These are phyloP conservation scores for Fusarium algeriense DNA, from an alignment of 2,329 filamentous ascomycete species.

Conservation along the genomic window DNA sequence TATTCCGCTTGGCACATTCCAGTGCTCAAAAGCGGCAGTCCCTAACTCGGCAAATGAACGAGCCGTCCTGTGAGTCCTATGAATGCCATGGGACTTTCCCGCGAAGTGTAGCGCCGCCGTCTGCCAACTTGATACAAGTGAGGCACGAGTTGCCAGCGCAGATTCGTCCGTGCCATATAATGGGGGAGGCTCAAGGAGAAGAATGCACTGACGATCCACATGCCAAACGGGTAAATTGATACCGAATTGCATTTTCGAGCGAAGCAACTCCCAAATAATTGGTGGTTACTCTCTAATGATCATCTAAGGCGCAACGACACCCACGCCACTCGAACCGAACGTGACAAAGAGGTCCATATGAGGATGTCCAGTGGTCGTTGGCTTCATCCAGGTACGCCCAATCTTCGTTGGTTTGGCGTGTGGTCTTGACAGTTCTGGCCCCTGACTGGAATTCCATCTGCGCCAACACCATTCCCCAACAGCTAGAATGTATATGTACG, in stretches of 20 bases:
- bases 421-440: slow-evolving; percentile 30
- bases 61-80: slow-evolving; percentile 31
- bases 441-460: slow-evolving; percentile 27
- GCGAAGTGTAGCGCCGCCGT: slow-evolving; percentile 23
- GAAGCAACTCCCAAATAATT: not conserved
- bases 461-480: slow-evolving; percentile 12
- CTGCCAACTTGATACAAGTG: slow-evolving; percentile 1
- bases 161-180: not conserved
- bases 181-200: not conserved
- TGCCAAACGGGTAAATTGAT: not conserved
- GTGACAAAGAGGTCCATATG: not conserved
- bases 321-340: not conserved
- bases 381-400: not conserved
- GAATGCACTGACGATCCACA: not conserved
- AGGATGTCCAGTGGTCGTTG: not conserved
- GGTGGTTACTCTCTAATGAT: too few species aligned
- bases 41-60: slow-evolving; percentile 21
- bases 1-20: slow-evolving; percentile 41
- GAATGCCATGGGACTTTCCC: slow-evolving; percentile 11
- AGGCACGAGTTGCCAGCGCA: not conserved
- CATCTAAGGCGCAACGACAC: too few species aligned
- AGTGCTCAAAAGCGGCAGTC: slow-evolving; percentile 7
- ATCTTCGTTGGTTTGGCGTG: not conserved
- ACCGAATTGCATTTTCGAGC: not conserved
- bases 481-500: not conserved